These are phyloP conservation scores for Stemphylium beticola DNA, from an alignment of 2,329 filamentous ascomycete genomes.

Conservation along the genomic window DNA sequence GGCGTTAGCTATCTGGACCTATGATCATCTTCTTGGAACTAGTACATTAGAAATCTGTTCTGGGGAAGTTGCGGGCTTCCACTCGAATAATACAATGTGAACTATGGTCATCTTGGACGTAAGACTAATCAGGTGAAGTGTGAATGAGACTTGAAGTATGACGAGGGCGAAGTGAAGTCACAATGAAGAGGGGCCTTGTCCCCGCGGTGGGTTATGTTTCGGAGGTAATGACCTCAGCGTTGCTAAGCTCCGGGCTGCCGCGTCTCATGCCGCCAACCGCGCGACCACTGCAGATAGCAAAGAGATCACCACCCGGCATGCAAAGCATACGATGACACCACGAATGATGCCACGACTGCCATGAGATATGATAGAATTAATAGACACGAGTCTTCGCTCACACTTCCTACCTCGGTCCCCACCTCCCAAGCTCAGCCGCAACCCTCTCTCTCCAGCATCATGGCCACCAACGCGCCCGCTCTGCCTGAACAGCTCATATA, in stretches of 20 bases:
- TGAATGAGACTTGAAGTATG: neutral
- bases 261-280: constrained; percentile 6
- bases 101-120: constrained; percentile 62
- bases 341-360: constrained; percentile 1
- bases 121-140: neutral
- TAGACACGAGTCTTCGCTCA: constrained; percentile 3
- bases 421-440: constrained; percentile 7
- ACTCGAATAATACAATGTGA: constrained; percentile 73
- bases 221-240: constrained; percentile 31
- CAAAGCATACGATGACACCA: constrained; percentile 5
- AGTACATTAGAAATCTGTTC: constrained; percentile 63
- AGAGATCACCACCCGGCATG: constrained; percentile 12
- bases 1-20: constrained; percentile 6
- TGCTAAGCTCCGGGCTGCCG: constrained; percentile 28
- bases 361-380: constrained; percentile 4
- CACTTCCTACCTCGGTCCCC: neutral
- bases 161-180: neutral
- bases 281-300: constrained; percentile 6
- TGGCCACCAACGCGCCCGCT: constrained; percentile 33
- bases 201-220: constrained; percentile 5
- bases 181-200: constrained; percentile 3
- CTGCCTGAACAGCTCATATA: constrained; percentile 61
- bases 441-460: constrained; percentile 21
- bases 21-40: neutral
- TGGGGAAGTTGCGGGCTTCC: constrained; percentile 60